These are phyloP conservation scores for Arbutus unedo DNA, from an alignment of 148 eudicot species.

Conservation along the genomic window DNA sequence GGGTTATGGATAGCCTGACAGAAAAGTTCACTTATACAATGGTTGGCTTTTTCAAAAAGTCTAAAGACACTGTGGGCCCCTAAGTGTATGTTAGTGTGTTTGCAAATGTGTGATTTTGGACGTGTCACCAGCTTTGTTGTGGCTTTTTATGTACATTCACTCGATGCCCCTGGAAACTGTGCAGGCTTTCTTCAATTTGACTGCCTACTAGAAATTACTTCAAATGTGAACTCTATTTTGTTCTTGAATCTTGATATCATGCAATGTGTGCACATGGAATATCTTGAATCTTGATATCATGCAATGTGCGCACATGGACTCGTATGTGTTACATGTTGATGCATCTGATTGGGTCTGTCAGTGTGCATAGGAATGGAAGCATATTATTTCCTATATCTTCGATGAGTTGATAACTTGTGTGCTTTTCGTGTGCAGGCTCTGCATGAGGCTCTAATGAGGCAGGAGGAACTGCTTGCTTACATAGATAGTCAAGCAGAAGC, in stretches of 20 bases:
- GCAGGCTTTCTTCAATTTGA: slow-evolving; percentile 2
- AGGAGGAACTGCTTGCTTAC: slow-evolving; percentile 91
- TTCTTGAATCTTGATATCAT: neutral
- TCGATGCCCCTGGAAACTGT: neutral
- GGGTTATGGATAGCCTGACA: neutral
- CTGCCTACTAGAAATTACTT: neutral
- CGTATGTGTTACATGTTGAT: neutral
- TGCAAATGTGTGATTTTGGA: no score
- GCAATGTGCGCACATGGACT: neutral
- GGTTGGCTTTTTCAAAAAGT: no score
- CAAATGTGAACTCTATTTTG: neutral
- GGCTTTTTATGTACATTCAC: no score
- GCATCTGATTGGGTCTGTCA: neutral
- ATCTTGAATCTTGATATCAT: no score
- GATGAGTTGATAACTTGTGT: neutral
- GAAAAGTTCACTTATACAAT: neutral
- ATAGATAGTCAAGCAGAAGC: slow-evolving; percentile 86
- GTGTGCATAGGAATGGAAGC: neutral
- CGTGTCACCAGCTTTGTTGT: no score
- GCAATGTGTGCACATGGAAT: neutral
- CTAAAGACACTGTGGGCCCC: no score
- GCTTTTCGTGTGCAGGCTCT: slow-evolving; percentile 35
- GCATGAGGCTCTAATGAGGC: slow-evolving; percentile 75
- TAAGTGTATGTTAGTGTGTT: no score
- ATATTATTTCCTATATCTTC: slow-evolving; percentile 1